Conservation (phyloP, 371 early-diverging fungal genomes). For the Catenaria anguillulae region DNA sequence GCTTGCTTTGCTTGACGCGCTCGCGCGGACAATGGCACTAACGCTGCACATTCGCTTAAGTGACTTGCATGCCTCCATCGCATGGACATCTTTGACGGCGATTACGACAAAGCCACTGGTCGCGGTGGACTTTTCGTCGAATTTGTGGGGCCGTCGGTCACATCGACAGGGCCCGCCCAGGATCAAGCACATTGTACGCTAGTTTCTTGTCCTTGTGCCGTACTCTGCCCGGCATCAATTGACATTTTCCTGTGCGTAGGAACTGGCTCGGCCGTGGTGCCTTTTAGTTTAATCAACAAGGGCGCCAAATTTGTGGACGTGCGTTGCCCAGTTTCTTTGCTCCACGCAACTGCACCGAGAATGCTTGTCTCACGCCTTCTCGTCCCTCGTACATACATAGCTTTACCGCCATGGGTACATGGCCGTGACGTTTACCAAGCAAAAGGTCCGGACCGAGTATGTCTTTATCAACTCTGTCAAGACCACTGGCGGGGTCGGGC, state of each 20-base stretch:
- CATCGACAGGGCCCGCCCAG: not conserved
- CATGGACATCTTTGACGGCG: not conserved
- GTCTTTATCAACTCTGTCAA: not conserved
- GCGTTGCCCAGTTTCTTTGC: too few relatives aligned
- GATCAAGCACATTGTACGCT: not conserved
- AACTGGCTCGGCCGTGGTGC: not conserved
- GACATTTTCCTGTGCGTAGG: too few relatives aligned
- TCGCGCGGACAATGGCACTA: too few relatives aligned
- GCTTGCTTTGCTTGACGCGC: too few relatives aligned
- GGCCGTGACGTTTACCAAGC: not conserved
- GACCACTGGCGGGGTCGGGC: too few relatives aligned
- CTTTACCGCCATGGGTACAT: not conserved
- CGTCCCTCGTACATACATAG: too few relatives aligned
- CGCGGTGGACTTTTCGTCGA: not conserved
- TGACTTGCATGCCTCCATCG: not conserved
- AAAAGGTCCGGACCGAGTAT: not conserved
- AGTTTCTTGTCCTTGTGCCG: too few relatives aligned
- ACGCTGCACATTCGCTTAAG: too few relatives aligned
- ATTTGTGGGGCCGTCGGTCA: slow-evolving; percentile 1
- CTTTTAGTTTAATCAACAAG: not conserved
- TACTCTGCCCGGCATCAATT: too few relatives aligned
- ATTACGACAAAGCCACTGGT: not conserved
- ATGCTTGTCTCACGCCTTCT: too few relatives aligned
- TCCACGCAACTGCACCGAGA: too few relatives aligned
- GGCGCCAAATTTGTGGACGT: not conserved